Base-by-base conservation (phyloP, 768 basidiomycete species). In the Russula earlei region DNA sequence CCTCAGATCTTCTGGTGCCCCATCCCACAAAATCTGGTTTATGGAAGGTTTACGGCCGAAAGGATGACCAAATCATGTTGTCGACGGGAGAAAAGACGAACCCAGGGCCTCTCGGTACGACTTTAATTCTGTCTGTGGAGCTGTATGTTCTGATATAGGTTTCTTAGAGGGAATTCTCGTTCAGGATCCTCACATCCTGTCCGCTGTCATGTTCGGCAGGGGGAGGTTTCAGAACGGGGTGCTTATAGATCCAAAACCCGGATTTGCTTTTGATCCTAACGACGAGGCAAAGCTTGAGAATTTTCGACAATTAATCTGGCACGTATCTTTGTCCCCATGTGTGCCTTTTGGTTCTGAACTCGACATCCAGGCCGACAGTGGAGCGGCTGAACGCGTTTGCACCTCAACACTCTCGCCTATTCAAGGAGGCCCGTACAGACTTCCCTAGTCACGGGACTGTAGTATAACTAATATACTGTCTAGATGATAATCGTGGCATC, bases 401-500 rank as follows among this genome's bases (percentile, higher is more conserved):
- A 0, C 77, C 77, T 7, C 64, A 68, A 31, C 75, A 77, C 58
- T 76, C 74, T 0, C 63, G 74, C 19, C 62, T 78, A 3, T 77
- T 77, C 66, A 77, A 76, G 55, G 75, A 76, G 70, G 74, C 72
- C 10, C 40, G 63, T 55, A 50, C 41, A 12, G 47, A 15, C 5
- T n/a, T 15, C 19, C 10, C 2, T 7, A 19, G 22, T 15, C 31
- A 6, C n/a, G 24, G 8, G 40, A 24, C 22, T n/a, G n/a, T n/a
- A 3, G 4, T 43, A 25, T 22, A 22, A 38, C 56, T n/a, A 44
- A n/a, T 4, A 2, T 25, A n/a, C n/a, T 38, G 11, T 41, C 8
- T n/a, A 76, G 74, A 78, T 78, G 74, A 71, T 79, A 48, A 48
- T 77, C 4, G 65, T 76, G 27, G 61, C 71, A 0, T 66, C 65